Conservation (phyloP, 345 rosid species). For the Boechera divaricarpa region DNA sequence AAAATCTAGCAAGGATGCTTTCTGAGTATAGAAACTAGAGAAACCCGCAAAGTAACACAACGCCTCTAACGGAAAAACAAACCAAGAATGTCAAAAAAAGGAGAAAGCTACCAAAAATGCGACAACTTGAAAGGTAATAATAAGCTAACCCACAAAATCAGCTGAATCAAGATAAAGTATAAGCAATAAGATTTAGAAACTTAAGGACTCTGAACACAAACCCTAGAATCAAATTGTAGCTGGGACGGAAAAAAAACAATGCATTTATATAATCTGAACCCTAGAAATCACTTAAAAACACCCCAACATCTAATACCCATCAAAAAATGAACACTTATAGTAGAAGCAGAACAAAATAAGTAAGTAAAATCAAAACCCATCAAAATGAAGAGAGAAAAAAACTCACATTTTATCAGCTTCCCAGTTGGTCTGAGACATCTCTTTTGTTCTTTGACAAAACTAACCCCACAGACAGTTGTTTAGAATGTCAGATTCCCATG, state of each 20-base stretch:
- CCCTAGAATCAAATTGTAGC: constrained; percentile 50
- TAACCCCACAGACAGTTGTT: constrained; percentile 47
- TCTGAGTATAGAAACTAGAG: constrained; percentile 32
- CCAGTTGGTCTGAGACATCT: constrained; percentile 98
- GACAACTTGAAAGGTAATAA: not conserved
- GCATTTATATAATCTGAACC: constrained; percentile 40
- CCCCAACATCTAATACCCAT: constrained; percentile 47
- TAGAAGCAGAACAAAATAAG: not conserved
- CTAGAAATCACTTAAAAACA: constrained; percentile 17
- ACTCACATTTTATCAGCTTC: constrained; percentile 99
- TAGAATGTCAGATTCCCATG: constrained; percentile 53
- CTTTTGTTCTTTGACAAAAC: constrained; percentile 41
- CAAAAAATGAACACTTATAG: not conserved
- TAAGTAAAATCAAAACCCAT: constrained; percentile 35
- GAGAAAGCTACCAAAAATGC: constrained; percentile 18
- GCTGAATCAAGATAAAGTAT: constrained; percentile 17
- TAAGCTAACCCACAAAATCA: constrained; percentile 32
- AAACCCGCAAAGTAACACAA: constrained; percentile 29
- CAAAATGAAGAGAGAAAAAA: not conserved
- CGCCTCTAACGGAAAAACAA: constrained; percentile 20
- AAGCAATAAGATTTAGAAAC: not conserved
- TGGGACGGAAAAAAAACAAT: constrained; percentile 16
- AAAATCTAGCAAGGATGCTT: constrained; percentile 27
- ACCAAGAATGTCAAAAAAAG: constrained; percentile 33
- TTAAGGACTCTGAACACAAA: constrained; percentile 34